Percentiles rank a stretch among this genome's conserved stretches.
Conservation (phyloP, 495 filamentous ascomycete species). For the Daldinia grandis region DNA sequence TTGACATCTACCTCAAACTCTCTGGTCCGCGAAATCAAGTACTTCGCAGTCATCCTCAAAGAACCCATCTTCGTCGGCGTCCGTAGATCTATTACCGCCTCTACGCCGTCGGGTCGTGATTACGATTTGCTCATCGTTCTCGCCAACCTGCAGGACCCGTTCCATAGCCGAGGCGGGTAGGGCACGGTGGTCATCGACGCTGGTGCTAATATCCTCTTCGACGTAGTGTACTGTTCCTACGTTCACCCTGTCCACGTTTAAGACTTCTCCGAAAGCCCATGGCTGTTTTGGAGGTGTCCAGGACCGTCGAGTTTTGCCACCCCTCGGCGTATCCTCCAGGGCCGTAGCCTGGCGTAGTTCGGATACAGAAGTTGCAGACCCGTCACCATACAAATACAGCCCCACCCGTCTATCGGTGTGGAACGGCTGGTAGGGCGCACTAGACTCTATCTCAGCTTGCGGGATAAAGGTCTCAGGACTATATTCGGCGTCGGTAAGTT, state of each 20-base stretch:
- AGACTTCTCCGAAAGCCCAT: conserved; percentile 78
- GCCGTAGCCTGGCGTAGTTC: conserved; percentile 42
- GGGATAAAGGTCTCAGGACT: conserved; percentile 68
- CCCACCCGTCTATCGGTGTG: conserved; percentile 84
- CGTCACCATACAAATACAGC: conserved; percentile 67
- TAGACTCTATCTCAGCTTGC: conserved; percentile 92
- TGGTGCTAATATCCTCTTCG: conserved; percentile 66
- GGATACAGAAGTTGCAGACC: conserved; percentile 41
- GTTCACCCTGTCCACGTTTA: conserved; percentile 69
- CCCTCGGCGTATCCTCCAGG: conserved; percentile 39
- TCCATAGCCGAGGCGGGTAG: conserved; percentile 66
- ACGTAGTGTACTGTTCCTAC: conserved; percentile 57
- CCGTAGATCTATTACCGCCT: conserved; percentile 56
- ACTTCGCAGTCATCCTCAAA: conserved; percentile 96
- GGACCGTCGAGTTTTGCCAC: conserved; percentile 28
- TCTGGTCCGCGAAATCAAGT: conserved; percentile 86
- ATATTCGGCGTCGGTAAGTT: conserved; percentile 43
- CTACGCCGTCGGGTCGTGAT: conserved; percentile 78
- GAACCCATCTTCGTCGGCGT: conserved; percentile 78
- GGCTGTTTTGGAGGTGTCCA: conserved; percentile 35
- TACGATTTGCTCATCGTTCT: conserved; percentile 76
- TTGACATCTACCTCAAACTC: conserved; percentile 64
- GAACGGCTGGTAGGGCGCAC: conserved; percentile 88
- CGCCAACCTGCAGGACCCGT: conserved; percentile 66
- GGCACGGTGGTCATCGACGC: conserved; percentile 58